phyloP scores from a whole-genome alignment of 441 rosid genomes.

The Gossypium lobatum region DNA sequence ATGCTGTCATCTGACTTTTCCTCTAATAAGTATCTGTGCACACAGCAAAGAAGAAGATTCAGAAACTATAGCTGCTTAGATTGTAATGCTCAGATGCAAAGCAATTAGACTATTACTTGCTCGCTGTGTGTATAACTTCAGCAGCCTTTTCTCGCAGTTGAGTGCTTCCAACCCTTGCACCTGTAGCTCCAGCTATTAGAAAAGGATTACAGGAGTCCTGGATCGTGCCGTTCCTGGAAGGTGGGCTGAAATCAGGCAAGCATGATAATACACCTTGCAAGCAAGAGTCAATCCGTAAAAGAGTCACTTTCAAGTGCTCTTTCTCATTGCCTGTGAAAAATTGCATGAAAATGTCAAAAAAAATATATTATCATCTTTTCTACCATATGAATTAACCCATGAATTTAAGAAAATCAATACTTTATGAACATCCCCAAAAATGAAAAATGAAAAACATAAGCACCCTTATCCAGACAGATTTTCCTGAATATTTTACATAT shows the following conservation, averaged over 20 bases:
- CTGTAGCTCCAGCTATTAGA: slow-evolving; percentile 97
- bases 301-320: slow-evolving; percentile 97
- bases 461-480: not conserved
- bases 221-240: slow-evolving; percentile 57
- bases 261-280: slow-evolving; percentile 99
- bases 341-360: slow-evolving; percentile 17
- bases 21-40: slow-evolving; percentile 76
- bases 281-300: slow-evolving; percentile 93
- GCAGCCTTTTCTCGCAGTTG: slow-evolving; percentile 90
- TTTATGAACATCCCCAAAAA: slow-evolving; percentile 5
- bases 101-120: slow-evolving; percentile 72
- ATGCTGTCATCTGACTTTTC: slow-evolving; percentile 99
- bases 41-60: slow-evolving; percentile 22
- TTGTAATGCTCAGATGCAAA: not conserved
- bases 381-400: not conserved
- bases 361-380: not conserved
- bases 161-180: slow-evolving; percentile 83
- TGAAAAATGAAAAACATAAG: slow-evolving; percentile 8
- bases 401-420: not conserved
- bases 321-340: slow-evolving; percentile 83
- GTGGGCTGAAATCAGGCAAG: slow-evolving; percentile 98
- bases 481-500: slow-evolving; percentile 8
- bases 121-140: slow-evolving; percentile 66
- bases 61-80: slow-evolving; percentile 17
- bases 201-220: slow-evolving; percentile 51